Evolutionary conservation across 129 eudicot species (phyloP), one percentile per base, ranked within the genome.

Genomic region (Pulicaria dysenterica): DNA sequence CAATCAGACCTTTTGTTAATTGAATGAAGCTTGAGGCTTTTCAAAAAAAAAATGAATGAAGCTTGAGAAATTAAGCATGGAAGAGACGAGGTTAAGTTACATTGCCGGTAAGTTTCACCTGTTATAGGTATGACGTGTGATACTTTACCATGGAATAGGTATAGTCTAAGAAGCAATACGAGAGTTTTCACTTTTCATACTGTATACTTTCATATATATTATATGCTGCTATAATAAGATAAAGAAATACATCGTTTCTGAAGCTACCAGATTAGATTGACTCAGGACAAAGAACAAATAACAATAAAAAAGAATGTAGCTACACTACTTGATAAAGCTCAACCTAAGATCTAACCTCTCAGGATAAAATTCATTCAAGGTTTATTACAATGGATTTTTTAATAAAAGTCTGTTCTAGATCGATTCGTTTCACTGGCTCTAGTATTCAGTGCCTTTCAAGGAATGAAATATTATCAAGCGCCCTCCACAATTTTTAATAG

Each of bases 271-370:
- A 55, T 24, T 38, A 55, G 24, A 17, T 56, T 56, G 31, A 56
- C 11, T 31, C 24, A 11, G 31, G 31, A 59, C 46, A 59, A 37
- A 59, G 13, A 34, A 11, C 12, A 13, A 64, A 17, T 4, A 15
- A 10, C 2, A 15, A n/a, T n/a, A 12, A 16, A 44, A 15, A 24
- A 24, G 31, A 24, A 24, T 24, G 31, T 0, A 24, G 31, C 31
- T 24, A 24, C 31, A 24, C 31, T 24, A 24, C 31, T 24, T 24
- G 47, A 8, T 50, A 38, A n/a, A 15, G 36, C 58, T 50, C 47
- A 50, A 16, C 38, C 19, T 50, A 36, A 47, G 5, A 68, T 50
- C 73, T 49, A 38, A 68, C 44, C 73, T 50, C 48, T 67, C 48
- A 68, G 8, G 73, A 50, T 50, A 50, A 68, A 49, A 68, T 4